phyloP scores from a whole-genome alignment of 805 yeast genomes.

The Myxozyma monticola region DNA sequence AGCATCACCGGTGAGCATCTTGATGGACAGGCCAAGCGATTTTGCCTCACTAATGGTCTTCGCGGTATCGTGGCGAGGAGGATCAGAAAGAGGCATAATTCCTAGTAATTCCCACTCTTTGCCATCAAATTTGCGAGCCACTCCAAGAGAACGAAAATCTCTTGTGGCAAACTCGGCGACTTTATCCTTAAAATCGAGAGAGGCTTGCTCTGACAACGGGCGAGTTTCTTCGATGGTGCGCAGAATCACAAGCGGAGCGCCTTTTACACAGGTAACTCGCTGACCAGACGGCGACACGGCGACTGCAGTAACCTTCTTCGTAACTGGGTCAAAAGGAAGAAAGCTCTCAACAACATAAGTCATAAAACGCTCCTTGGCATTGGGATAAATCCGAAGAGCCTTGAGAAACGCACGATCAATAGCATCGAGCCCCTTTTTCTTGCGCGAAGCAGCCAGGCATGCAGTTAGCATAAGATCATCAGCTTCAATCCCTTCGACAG shows the following conservation, averaged over 20 bases:
- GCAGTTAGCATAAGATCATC: slow-evolving; percentile 97
- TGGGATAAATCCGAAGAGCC: slow-evolving; percentile 82
- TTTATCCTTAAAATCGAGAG: slow-evolving; percentile 92
- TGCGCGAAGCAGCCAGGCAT: slow-evolving; percentile 95
- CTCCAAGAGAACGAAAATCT: slow-evolving; percentile 98
- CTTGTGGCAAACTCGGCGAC: slow-evolving; percentile 97
- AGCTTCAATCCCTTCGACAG: slow-evolving; percentile 94
- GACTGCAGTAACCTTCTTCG: slow-evolving; percentile 92
- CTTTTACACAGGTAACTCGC: slow-evolving; percentile 92
- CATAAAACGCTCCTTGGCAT: slow-evolving; percentile 88
- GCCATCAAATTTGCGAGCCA: slow-evolving; percentile 98
- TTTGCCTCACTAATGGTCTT: slow-evolving; percentile 90
- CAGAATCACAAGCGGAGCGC: slow-evolving; percentile 96
- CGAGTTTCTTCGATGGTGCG: slow-evolving; percentile 97
- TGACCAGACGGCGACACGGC: slow-evolving; percentile 97
- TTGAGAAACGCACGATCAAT: slow-evolving; percentile 95
- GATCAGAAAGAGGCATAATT: slow-evolving; percentile 98
- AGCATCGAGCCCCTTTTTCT: slow-evolving; percentile 97
- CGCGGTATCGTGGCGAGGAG: slow-evolving; percentile 98
- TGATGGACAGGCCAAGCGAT: slow-evolving; percentile 86
- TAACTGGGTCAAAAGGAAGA: slow-evolving; percentile 97
- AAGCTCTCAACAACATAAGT: slow-evolving; percentile 93
- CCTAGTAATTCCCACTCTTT: slow-evolving; percentile 98
- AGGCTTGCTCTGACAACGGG: slow-evolving; percentile 91
- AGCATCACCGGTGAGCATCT: slow-evolving; percentile 99